phyloP scores from a whole-genome alignment of 495 filamentous ascomycete species.

The Amphirosellinia nigrospora region DNA sequence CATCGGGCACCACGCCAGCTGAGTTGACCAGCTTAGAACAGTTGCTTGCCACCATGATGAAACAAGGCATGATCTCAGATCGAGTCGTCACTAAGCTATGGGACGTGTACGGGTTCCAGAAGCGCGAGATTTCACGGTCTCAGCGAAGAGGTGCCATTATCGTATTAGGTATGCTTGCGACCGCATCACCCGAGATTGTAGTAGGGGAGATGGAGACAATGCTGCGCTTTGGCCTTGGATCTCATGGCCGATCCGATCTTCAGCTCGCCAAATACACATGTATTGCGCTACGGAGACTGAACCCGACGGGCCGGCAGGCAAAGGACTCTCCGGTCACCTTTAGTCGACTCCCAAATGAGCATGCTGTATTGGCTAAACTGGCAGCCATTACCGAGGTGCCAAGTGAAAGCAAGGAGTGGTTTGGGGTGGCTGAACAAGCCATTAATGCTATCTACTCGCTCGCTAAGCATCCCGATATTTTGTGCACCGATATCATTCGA shows the following conservation, averaged over 20 bases:
- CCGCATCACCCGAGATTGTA: slow-evolving; percentile 89
- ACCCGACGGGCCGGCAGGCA: slow-evolving; percentile 76
- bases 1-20: slow-evolving; percentile 90
- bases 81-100: slow-evolving; percentile 90
- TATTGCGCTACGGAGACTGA: slow-evolving; percentile 87
- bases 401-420: slow-evolving; percentile 94
- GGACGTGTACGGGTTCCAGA: slow-evolving; percentile 96
- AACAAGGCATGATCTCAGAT: slow-evolving; percentile 82
- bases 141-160: slow-evolving; percentile 94
- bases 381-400: slow-evolving; percentile 83
- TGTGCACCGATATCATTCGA: slow-evolving; percentile 91
- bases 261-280: slow-evolving; percentile 94
- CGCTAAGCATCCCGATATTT: slow-evolving; percentile 89
- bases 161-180: slow-evolving; percentile 94
- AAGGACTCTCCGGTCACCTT: slow-evolving; percentile 72
- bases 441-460: slow-evolving; percentile 95
- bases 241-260: slow-evolving; percentile 78
- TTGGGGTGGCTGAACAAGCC: slow-evolving; percentile 95
- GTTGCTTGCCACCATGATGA: slow-evolving; percentile 96
- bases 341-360: slow-evolving; percentile 86
- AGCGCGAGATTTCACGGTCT: slow-evolving; percentile 88
- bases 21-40: slow-evolving; percentile 96
- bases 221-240: slow-evolving; percentile 86
- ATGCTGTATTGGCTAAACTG: slow-evolving; percentile 80
- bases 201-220: slow-evolving; percentile 93